Evolutionary conservation across 768 basidiomycete genomes (phyloP).

Genomic region (Suillus plorans): DNA sequence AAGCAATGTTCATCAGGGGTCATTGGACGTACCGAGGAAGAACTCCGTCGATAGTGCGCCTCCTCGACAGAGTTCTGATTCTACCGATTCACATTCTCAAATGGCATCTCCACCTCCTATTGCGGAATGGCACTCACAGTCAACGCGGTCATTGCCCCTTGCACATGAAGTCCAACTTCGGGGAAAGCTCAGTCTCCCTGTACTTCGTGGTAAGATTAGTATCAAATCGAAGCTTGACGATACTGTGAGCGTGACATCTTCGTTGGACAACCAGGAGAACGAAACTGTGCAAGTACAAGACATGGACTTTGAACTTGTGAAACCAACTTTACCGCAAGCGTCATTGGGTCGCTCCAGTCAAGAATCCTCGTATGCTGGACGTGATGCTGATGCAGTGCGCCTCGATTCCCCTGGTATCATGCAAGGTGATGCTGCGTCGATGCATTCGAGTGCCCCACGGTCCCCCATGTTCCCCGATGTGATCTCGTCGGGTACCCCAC

Average conservation of each 20-base stretch:
- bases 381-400: slow-evolving; percentile 19
- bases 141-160: slow-evolving; percentile 24
- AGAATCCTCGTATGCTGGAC: slow-evolving; percentile 45
- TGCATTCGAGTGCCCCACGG: slow-evolving; percentile 32
- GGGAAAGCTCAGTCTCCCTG: slow-evolving; percentile 69
- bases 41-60: slow-evolving; percentile 21
- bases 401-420: slow-evolving; percentile 22
- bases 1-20: slow-evolving; percentile 12
- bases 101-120: slow-evolving; percentile 41
- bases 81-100: slow-evolving; percentile 33
- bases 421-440: slow-evolving; percentile 43
- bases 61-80: slow-evolving; percentile 23
- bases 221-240: slow-evolving; percentile 31
- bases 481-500: neutral
- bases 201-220: slow-evolving; percentile 47
- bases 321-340: slow-evolving; percentile 51
- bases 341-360: slow-evolving; percentile 48
- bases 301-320: slow-evolving; percentile 79
- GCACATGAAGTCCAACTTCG: slow-evolving; percentile 40
- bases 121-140: slow-evolving; percentile 37
- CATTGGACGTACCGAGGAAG: slow-evolving; percentile 20
- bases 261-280: slow-evolving; percentile 30
- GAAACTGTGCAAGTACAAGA: slow-evolving; percentile 76
- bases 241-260: slow-evolving; percentile 22
- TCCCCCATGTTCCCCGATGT: slow-evolving; percentile 23